phyloP scores from a whole-genome alignment of 2,329 filamentous ascomycete genomes.

The Uncinocarpus reesii region DNA sequence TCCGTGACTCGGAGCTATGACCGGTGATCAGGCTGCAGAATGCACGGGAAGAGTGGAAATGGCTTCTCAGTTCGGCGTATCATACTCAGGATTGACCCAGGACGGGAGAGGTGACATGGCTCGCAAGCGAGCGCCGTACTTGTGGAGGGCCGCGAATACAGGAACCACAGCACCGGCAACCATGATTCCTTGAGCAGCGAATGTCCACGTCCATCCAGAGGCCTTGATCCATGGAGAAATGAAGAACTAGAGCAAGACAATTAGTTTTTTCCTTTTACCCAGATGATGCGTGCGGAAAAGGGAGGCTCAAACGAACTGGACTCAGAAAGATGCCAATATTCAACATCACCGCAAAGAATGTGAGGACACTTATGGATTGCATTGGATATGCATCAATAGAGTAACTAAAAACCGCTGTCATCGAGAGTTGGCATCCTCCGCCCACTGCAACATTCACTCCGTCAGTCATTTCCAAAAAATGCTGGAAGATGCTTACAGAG shows the following conservation, averaged over 20 bases:
- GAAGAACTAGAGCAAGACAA: conserved; percentile 36
- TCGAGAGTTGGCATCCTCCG: conserved; percentile 48
- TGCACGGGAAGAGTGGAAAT: not conserved
- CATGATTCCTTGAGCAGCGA: conserved; percentile 42
- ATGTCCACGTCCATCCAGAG: conserved; percentile 44
- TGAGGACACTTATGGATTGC: conserved; percentile 46
- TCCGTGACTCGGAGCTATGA: not conserved
- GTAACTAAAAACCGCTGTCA: conserved; percentile 44
- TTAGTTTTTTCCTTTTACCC: not conserved
- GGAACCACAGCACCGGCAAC: conserved; percentile 33
- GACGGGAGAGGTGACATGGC: conserved; percentile 30
- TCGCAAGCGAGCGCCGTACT: conserved; percentile 33
- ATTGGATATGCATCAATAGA: conserved; percentile 48
- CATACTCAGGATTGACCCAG: conserved; percentile 41
- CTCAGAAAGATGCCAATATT: conserved; percentile 43
- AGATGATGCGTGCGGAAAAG: not conserved
- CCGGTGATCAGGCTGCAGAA: not conserved
- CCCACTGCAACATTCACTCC: conserved; percentile 32
- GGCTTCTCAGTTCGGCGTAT: conserved; percentile 10
- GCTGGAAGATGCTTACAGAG: not conserved
- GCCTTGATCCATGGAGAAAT: conserved; percentile 41
- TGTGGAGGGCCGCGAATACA: conserved; percentile 32
- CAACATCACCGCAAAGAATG: conserved; percentile 46
- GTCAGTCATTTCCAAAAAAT: not conserved
- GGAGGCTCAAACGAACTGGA: conserved; percentile 25